These are phyloP conservation scores for Eremomyces bilateralis DNA, from an alignment of 495 filamentous ascomycete genomes.

Conservation along the genomic window DNA sequence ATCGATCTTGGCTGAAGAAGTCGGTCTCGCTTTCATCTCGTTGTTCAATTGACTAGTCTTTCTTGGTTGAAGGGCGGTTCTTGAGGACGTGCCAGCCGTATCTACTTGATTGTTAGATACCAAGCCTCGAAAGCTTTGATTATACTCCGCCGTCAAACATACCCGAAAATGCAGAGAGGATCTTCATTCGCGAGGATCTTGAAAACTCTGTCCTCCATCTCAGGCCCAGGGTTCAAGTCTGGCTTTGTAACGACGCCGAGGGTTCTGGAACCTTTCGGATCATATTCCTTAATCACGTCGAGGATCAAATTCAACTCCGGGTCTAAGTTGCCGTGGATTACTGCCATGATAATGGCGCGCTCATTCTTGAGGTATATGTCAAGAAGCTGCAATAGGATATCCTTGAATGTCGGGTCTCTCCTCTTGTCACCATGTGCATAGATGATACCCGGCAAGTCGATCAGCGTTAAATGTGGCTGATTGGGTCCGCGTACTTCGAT, in stretches of 20 bases:
- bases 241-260: slow-evolving; percentile 20
- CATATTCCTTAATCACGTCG: slow-evolving; percentile 6
- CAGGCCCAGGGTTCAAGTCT: slow-evolving; percentile 13
- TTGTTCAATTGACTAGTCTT: slow-evolving; percentile 6
- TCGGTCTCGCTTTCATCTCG: slow-evolving; percentile 19
- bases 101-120: no score
- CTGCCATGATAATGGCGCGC: slow-evolving; percentile 15
- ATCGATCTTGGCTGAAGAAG: slow-evolving; percentile 28
- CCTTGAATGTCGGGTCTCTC: slow-evolving; percentile 7
- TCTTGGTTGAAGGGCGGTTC: slow-evolving; percentile 9
- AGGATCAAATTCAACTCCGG: slow-evolving; percentile 12
- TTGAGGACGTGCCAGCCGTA: slow-evolving; percentile 18
- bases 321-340: slow-evolving; percentile 14
- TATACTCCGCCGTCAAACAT: no score
- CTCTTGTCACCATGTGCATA: slow-evolving; percentile 4
- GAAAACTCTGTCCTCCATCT: slow-evolving; percentile 8
- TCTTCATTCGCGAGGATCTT: slow-evolving; percentile 10
- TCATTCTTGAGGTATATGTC: slow-evolving; percentile 10
- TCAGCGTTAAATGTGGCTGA: not conserved
- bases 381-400: slow-evolving; percentile 8
- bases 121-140: no score
- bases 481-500: not conserved
- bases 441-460: slow-evolving; percentile 8
- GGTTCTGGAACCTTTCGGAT: slow-evolving; percentile 11
- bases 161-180: slow-evolving; percentile 9